phyloP scores from a whole-genome alignment of 495 filamentous ascomycete species.

The Penicillium bialowiezense region DNA sequence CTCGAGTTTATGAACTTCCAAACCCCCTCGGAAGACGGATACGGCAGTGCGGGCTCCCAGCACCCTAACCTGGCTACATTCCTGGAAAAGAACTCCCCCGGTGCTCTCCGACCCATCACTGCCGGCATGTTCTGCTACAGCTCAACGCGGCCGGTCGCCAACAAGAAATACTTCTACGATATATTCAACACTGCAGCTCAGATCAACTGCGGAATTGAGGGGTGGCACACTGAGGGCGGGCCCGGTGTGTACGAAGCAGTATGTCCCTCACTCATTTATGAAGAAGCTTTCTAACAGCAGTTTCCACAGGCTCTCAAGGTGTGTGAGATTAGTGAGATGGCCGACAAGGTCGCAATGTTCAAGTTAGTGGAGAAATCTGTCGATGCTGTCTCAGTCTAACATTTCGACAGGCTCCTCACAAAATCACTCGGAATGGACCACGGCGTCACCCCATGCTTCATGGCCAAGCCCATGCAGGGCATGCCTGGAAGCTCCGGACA shows the following conservation, averaged over 20 bases:
- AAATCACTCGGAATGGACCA: conserved; percentile 76
- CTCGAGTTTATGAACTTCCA: conserved; percentile 93
- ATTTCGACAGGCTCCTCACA: conserved; percentile 57
- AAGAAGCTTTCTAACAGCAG: conserved; percentile 3
- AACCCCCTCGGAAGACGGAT: conserved; percentile 49
- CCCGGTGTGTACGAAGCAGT: conserved; percentile 90
- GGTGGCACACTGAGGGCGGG: conserved; percentile 92
- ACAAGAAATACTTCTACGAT: conserved; percentile 87
- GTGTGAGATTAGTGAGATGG: conserved; percentile 71
- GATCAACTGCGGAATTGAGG: conserved; percentile 77
- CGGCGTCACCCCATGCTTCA: conserved; percentile 91
- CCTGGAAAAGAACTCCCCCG: conserved; percentile 63
- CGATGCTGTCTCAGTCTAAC: not conserved
- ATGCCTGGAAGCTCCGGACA: conserved; percentile 89
- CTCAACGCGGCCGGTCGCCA: conserved; percentile 78
- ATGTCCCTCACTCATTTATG: conserved; percentile 9
- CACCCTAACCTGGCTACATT: conserved; percentile 64
- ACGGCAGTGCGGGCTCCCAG: conserved; percentile 41
- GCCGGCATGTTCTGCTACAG: conserved; percentile 96
- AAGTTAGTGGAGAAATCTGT: conserved; percentile 50
- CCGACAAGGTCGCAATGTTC: conserved; percentile 80
- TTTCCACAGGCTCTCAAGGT: conserved; percentile 60
- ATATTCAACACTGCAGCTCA: conserved; percentile 72
- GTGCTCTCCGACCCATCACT: conserved; percentile 66
- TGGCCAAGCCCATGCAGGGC: conserved; percentile 88